A percentile compares a stretch with the other conserved stretches of the same genome.
These are phyloP conservation scores for Trichophyton rubrum DNA, from an alignment of 2,329 filamentous ascomycete genomes.

Conservation along the genomic window DNA sequence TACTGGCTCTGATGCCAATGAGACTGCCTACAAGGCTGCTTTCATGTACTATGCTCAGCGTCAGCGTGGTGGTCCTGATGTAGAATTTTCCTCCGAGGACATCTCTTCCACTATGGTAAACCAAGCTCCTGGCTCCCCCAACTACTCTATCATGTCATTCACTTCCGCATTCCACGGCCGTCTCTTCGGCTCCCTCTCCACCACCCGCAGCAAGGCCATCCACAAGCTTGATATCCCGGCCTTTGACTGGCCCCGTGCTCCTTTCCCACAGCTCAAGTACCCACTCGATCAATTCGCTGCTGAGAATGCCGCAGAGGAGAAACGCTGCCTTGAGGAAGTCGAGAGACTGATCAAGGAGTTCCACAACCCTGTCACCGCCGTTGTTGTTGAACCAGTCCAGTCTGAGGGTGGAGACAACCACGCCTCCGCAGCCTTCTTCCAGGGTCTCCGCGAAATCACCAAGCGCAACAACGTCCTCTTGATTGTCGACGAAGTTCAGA, in stretches of 20 bases:
- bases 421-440: conserved; percentile 78
- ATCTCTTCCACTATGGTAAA: conserved; percentile 67
- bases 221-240: conserved; percentile 92
- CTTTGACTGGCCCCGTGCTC: conserved; percentile 87
- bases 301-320: conserved; percentile 72
- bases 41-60: conserved; percentile 83
- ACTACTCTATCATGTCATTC: conserved; percentile 80
- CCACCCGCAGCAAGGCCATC: conserved; percentile 82
- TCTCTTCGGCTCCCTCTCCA: conserved; percentile 75
- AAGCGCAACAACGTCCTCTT: conserved; percentile 55
- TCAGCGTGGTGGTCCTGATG: conserved; percentile 63
- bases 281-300: conserved; percentile 65
- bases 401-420: conserved; percentile 94
- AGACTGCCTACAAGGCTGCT: conserved; percentile 87
- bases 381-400: conserved; percentile 82
- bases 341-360: conserved; percentile 69
- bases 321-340: conserved; percentile 68
- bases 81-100: conserved; percentile 70
- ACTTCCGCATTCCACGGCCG: conserved; percentile 81
- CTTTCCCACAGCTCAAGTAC: conserved; percentile 77
- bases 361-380: conserved; percentile 66
- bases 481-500: conserved; percentile 92
- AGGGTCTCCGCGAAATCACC: conserved; percentile 65
- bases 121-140: conserved; percentile 61
- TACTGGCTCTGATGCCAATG: conserved; percentile 84